These are phyloP conservation scores for Fusarium lyarnte DNA, from an alignment of 2,329 filamentous ascomycete species.

Conservation along the genomic window DNA sequence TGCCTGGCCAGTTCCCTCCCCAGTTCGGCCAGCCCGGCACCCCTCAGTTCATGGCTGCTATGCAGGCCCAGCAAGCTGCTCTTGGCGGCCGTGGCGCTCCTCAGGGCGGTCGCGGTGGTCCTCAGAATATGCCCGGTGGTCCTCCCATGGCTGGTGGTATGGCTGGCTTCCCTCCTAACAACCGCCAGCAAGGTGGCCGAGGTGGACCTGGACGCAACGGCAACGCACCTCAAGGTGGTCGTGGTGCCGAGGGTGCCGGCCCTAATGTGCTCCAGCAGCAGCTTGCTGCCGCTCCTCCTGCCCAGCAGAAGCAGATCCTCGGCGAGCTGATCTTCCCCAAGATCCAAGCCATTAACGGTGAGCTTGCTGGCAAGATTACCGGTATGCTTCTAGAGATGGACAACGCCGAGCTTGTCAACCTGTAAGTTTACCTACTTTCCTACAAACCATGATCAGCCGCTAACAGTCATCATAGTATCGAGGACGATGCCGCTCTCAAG, in stretches of 20 bases:
- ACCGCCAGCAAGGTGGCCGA: slow-evolving; percentile 62
- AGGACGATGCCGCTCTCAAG: slow-evolving; percentile 88
- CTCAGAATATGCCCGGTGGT: slow-evolving; percentile 72
- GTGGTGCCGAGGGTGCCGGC: slow-evolving; percentile 50
- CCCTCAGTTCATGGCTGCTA: slow-evolving; percentile 82
- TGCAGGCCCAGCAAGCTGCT: slow-evolving; percentile 75
- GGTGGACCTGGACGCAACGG: slow-evolving; percentile 55
- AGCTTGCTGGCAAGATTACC: slow-evolving; percentile 98
- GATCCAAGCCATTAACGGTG: slow-evolving; percentile 93
- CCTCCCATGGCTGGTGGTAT: slow-evolving; percentile 67
- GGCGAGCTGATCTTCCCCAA: slow-evolving; percentile 99
- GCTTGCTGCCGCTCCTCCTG: slow-evolving; percentile 65
- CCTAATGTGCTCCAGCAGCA: slow-evolving; percentile 63
- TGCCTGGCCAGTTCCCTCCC: slow-evolving; percentile 83
- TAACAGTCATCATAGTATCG: slow-evolving; percentile 68
- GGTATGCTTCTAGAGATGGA: slow-evolving; percentile 99
- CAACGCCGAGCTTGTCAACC: slow-evolving; percentile 89
- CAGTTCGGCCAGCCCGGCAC: slow-evolving; percentile 83
- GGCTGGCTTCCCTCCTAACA: slow-evolving; percentile 67
- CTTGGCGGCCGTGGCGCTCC: slow-evolving; percentile 72
- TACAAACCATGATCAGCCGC: slow-evolving; percentile 30
- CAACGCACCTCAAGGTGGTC: slow-evolving; percentile 60
- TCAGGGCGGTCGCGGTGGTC: slow-evolving; percentile 73
- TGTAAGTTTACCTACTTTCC: slow-evolving; percentile 72
- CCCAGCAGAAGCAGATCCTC: slow-evolving; percentile 98